Percentiles rank a stretch among this genome's conserved stretches.
These are phyloP conservation scores for Penicillium hordei DNA, from an alignment of 2,329 filamentous ascomycete genomes.

Conservation along the genomic window DNA sequence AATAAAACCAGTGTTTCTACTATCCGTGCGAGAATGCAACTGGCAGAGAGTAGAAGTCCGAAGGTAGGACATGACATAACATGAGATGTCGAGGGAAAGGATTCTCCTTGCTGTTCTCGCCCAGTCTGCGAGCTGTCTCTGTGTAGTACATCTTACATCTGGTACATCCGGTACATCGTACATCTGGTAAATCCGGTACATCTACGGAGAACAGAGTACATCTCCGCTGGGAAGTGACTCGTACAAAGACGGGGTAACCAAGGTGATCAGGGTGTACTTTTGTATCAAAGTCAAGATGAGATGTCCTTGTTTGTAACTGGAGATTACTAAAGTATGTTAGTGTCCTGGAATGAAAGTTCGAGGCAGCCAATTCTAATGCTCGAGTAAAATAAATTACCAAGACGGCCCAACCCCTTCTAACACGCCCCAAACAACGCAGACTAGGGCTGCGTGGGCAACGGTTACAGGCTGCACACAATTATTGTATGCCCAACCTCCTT, in stretches of 20 bases:
- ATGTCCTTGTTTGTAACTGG: not conserved
- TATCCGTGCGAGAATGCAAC: slow-evolving; percentile 6
- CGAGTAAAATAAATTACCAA: slow-evolving; percentile 13
- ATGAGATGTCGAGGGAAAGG: slow-evolving; percentile 6
- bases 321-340: not conserved
- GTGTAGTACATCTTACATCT: slow-evolving; percentile 3
- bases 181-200: slow-evolving; percentile 15
- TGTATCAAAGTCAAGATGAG: not conserved
- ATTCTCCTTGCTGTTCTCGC: slow-evolving; percentile 21
- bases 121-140: slow-evolving; percentile 9
- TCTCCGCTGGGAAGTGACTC: slow-evolving; percentile 9
- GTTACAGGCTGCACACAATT: slow-evolving; percentile 6
- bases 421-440: slow-evolving; percentile 1
- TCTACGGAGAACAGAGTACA: not conserved
- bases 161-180: slow-evolving; percentile 7
- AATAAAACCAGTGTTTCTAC: not conserved
- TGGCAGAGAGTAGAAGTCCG: slow-evolving; percentile 3
- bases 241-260: not conserved
- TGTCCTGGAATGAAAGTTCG: not conserved
- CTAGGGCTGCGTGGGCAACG: slow-evolving; percentile 8
- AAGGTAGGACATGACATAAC: slow-evolving; percentile 29
- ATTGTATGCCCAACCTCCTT: slow-evolving; percentile 17
- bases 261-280: not conserved
- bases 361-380: slow-evolving; percentile 8
- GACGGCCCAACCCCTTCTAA: slow-evolving; percentile 13